phyloP scores from a whole-genome alignment of 2,329 filamentous ascomycete genomes.

The Colletotrichum costaricense region DNA sequence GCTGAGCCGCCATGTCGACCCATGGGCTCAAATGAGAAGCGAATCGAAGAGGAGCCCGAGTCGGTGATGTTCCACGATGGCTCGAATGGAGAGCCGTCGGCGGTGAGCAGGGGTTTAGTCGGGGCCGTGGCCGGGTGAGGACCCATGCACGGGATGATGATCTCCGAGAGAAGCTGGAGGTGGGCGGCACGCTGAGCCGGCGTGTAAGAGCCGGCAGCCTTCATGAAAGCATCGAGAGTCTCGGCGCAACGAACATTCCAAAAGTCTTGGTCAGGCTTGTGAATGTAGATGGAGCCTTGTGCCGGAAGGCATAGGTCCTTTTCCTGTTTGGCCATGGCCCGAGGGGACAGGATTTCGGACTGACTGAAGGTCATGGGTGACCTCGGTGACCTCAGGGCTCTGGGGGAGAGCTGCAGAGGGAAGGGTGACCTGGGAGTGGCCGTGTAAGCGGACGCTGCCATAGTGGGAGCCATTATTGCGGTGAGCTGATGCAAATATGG shows the following conservation, averaged over 20 bases:
- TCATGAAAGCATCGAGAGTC: conserved; percentile 32
- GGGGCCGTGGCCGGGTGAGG: conserved; percentile 28
- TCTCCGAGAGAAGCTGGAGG: conserved; percentile 29
- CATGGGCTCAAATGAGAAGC: conserved; percentile 36
- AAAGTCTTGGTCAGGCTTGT: conserved; percentile 31
- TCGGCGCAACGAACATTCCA: conserved; percentile 33
- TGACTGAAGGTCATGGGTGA: conserved; percentile 18
- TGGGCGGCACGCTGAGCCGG: conserved; percentile 28
- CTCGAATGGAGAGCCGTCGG: conserved; percentile 35
- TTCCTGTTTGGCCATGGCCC: conserved; percentile 26
- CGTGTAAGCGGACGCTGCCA: conserved; percentile 22
- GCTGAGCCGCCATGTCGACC: conserved; percentile 31
- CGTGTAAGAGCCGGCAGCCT: conserved; percentile 32
- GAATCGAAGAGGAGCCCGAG: conserved; percentile 29
- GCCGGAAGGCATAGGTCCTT: conserved; percentile 26
- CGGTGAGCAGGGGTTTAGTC: conserved; percentile 29
- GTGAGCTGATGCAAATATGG: neutral
- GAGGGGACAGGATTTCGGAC: conserved; percentile 22
- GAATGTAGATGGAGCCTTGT: conserved; percentile 29
- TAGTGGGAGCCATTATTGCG: conserved; percentile 22
- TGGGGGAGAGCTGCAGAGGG: conserved; percentile 21
- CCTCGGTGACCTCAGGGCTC: conserved; percentile 12
- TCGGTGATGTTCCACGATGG: conserved; percentile 36
- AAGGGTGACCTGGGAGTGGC: neutral
- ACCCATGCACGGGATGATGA: conserved; percentile 34